Conservation (phyloP, 2,329 filamentous ascomycete genomes). For the Penicillium sp. region DNA sequence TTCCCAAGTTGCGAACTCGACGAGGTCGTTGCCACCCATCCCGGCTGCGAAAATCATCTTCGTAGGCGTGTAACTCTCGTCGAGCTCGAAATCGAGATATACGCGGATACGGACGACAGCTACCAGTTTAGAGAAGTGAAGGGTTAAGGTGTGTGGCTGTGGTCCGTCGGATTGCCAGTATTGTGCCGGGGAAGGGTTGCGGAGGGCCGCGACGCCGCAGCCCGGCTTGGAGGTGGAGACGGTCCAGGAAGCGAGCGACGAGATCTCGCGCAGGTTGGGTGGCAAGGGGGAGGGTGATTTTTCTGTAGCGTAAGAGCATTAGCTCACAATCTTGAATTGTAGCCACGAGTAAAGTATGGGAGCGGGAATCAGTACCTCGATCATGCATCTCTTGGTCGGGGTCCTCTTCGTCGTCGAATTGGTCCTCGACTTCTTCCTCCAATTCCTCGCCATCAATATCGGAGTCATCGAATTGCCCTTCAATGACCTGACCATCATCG, state of each 20-base stretch:
- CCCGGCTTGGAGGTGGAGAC: constrained; percentile 63
- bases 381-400: constrained; percentile 39
- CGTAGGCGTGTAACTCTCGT: constrained; percentile 96
- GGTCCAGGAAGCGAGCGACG: constrained; percentile 65
- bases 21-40: constrained; percentile 85
- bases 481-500: neutral
- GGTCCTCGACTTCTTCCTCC: constrained; percentile 19
- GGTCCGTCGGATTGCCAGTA: constrained; percentile 69
- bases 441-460: constrained; percentile 23
- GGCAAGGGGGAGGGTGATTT: constrained; percentile 40
- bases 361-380: constrained; percentile 27
- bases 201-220: constrained; percentile 60
- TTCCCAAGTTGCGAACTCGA: constrained; percentile 79
- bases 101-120: constrained; percentile 52
- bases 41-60: constrained; percentile 87
- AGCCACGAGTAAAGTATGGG: neutral
- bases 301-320: constrained; percentile 23
- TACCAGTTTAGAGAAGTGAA: constrained; percentile 61
- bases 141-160: constrained; percentile 62
- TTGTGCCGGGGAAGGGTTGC: constrained; percentile 54
- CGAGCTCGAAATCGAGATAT: constrained; percentile 81
- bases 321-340: neutral
- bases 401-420: constrained; percentile 24
- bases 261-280: constrained; percentile 59
- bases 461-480: constrained; percentile 17